Evolutionary conservation across 306 rosid species (phyloP).

Genomic region (Sicyos edulis): DNA sequence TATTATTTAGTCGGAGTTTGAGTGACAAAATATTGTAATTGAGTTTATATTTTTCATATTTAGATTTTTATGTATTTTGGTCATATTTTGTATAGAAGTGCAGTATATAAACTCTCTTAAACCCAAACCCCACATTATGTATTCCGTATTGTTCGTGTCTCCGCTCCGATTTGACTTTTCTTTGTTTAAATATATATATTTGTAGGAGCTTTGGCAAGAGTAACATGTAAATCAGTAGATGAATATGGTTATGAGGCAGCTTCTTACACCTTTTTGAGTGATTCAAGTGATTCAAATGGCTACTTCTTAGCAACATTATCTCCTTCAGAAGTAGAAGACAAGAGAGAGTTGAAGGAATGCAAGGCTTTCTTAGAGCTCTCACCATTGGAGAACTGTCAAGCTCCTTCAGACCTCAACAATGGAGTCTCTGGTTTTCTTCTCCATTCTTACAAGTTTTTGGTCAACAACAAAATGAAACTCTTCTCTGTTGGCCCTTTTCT

Average conservation of each 20-base stretch:
- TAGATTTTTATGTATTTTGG: too few species aligned
- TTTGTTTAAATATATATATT: not conserved
- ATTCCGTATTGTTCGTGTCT: too few species aligned
- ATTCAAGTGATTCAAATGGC: conserved; percentile 33
- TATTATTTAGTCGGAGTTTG: too few species aligned
- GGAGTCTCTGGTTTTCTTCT: conserved; percentile 41
- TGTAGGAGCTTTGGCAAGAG: conserved; percentile 41
- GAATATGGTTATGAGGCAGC: conserved; percentile 32
- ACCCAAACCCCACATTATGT: too few species aligned
- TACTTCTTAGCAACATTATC: conserved; percentile 48
- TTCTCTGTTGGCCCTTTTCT: conserved; percentile 17
- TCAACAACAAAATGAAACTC: not conserved
- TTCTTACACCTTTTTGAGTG: conserved; percentile 39
- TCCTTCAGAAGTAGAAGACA: conserved; percentile 31
- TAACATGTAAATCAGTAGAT: conserved; percentile 37
- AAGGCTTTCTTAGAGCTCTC: conserved; percentile 44
- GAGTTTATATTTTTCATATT: too few species aligned
- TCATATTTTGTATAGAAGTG: too few species aligned
- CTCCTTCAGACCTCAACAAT: conserved; percentile 39
- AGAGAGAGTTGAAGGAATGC: conserved; percentile 33
- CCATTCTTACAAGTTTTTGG: conserved; percentile 37
- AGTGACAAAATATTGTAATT: too few species aligned
- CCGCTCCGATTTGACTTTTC: too few species aligned
- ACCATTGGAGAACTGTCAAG: conserved; percentile 30
- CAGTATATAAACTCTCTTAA: too few species aligned